These are phyloP conservation scores for Madurella fahalii DNA, from an alignment of 2,329 filamentous ascomycete genomes.

Conservation along the genomic window DNA sequence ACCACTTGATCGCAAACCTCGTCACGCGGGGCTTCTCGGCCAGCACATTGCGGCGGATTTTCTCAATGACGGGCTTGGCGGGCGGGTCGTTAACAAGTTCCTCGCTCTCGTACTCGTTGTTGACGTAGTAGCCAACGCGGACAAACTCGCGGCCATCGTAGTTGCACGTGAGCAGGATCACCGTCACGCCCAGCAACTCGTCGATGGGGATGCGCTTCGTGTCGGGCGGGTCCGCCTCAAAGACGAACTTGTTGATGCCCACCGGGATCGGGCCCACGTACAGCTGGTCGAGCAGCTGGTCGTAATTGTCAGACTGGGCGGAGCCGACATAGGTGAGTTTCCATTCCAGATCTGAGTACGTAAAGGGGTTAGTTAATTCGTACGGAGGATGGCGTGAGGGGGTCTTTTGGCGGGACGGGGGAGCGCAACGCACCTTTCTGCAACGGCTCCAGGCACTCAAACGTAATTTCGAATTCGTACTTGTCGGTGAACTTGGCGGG, in stretches of 20 bases:
- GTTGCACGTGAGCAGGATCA: constrained; percentile 91
- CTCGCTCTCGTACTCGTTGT: constrained; percentile 96
- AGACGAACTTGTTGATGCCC: constrained; percentile 97
- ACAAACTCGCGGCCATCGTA: constrained; percentile 97
- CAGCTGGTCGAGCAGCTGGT: constrained; percentile 95
- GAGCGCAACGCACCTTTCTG: constrained; percentile 67
- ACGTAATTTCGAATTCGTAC: constrained; percentile 98
- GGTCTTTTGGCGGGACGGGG: constrained; percentile 5
- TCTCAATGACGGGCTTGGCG: constrained; percentile 86
- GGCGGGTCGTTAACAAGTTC: constrained; percentile 87
- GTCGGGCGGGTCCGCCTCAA: constrained; percentile 90
- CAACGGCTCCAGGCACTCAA: constrained; percentile 91
- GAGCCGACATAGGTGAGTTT: constrained; percentile 99
- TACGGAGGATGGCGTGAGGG: background rate
- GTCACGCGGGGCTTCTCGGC: constrained; percentile 97
- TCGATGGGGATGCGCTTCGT: constrained; percentile 86
- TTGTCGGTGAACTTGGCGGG: constrained; percentile 88
- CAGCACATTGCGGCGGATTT: constrained; percentile 85
- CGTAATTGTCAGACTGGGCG: constrained; percentile 95
- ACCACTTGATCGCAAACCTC: constrained; percentile 98
- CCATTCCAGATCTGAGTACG: constrained; percentile 82
- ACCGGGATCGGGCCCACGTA: constrained; percentile 96
- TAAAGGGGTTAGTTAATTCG: background rate
- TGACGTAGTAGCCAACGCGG: constrained; percentile 97
- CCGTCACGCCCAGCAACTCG: constrained; percentile 94